Base-by-base conservation (phyloP, 805 yeast species). In the Teunomyces barrocoloradensis region DNA sequence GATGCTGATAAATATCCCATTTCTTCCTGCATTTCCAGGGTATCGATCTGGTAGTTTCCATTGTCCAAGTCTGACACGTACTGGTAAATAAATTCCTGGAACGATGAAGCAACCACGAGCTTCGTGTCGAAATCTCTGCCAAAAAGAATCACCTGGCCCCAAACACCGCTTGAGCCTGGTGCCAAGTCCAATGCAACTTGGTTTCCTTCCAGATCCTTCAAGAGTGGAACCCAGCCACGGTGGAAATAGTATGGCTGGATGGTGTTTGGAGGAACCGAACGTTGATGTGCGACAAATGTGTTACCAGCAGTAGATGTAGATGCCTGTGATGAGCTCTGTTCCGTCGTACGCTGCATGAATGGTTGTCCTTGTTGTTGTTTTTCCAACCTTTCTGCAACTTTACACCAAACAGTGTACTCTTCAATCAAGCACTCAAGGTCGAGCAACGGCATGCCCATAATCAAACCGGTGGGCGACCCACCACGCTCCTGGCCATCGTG, bases 91-190 rank as follows among this genome's bases (percentile, higher is more conserved):
- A 73, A 72, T 48, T 73, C 77, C 46, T 68, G 71, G 46, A 72
- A 69, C 44, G 48, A 45, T 17, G 42, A 25, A 15, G 97, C 95
- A 46, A 94, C 74, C 33, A 87, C 91, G 65, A 80, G 89, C 64
- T 92, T 92, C 33, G 87, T 81, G 69, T 92, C 98, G 61, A 84
- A 92, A 54, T 92, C 98, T 61, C 97, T 83, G 34, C 99, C 99
- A 65, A 88, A 92, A 46, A 91, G 61, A 52, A 92, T 92, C 15
- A 94, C 85, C 69, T 92, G 99, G 33, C 98, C 99, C 79, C 87
- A 82, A 48, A 73, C 76, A 39, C 97, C 96, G 23, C 70, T 69
- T 7, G 84, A 78, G 6, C 89, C 96, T 0, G 73, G 71, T 7
- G 73, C 64, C 50, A 92, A 75, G 68, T 92, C 99, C 12, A 94